Conservation (phyloP, 495 filamentous ascomycete genomes). For the Darksidea phi region DNA sequence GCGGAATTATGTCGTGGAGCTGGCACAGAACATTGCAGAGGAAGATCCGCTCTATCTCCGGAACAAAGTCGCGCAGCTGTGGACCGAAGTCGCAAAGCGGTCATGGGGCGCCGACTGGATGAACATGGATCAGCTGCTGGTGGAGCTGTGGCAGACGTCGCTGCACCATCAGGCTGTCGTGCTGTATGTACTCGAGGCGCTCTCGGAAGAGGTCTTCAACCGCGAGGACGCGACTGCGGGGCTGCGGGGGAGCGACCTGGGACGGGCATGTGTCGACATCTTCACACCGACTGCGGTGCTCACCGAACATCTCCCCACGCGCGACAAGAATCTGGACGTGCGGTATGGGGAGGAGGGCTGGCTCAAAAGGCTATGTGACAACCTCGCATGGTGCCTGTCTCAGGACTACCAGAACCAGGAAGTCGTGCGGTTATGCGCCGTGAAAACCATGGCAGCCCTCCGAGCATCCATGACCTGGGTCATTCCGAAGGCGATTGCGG, state of each 20-base stretch:
- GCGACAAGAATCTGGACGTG: slow-evolving; percentile 60
- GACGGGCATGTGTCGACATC: slow-evolving; percentile 86
- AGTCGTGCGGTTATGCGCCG: slow-evolving; percentile 62
- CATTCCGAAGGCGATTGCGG: slow-evolving; percentile 73
- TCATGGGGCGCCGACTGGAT: slow-evolving; percentile 89
- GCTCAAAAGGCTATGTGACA: slow-evolving; percentile 71
- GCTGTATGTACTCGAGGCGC: slow-evolving; percentile 70
- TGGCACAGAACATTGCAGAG: slow-evolving; percentile 69
- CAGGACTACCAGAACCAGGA: slow-evolving; percentile 61
- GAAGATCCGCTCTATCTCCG: slow-evolving; percentile 80
- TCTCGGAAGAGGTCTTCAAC: slow-evolving; percentile 92
- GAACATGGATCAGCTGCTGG: slow-evolving; percentile 85
- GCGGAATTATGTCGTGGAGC: slow-evolving; percentile 68
- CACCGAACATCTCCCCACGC: slow-evolving; percentile 66
- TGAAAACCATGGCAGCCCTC: slow-evolving; percentile 72
- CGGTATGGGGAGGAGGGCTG: slow-evolving; percentile 81
- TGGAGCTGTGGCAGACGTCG: slow-evolving; percentile 75
- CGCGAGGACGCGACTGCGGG: slow-evolving; percentile 83
- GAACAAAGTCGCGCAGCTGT: slow-evolving; percentile 93
- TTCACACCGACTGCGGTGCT: slow-evolving; percentile 80
- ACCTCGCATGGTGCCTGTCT: slow-evolving; percentile 71
- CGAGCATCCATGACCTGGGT: slow-evolving; percentile 79
- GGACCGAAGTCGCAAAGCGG: slow-evolving; percentile 91
- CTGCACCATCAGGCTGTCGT: slow-evolving; percentile 36
- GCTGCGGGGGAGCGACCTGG: slow-evolving; percentile 76